Conservation (phyloP, 1,284 basidiomycete genomes). For the Exobasidium cylindrosporum region DNA sequence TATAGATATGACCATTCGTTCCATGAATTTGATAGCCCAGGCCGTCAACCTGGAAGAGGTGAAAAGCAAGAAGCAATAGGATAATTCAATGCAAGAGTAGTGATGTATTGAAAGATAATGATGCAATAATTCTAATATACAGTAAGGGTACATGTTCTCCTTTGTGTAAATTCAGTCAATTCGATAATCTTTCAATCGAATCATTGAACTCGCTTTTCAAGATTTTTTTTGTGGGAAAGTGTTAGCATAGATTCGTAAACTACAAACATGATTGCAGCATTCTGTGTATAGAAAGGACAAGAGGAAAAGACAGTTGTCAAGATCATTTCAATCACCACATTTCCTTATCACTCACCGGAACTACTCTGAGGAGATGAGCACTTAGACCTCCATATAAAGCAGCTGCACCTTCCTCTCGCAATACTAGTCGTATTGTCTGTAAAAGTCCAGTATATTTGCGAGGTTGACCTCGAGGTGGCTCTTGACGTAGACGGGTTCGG, state of each 20-base stretch:
- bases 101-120: not conserved
- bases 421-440: conserved; percentile 80
- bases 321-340: conserved; percentile 2
- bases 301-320: not conserved
- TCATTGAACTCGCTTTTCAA: too few relatives aligned
- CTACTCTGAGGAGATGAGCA: conserved; percentile 91
- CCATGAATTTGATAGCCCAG: not conserved
- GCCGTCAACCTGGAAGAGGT: not conserved
- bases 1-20: conserved; percentile 12
- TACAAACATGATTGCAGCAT: conserved; percentile 93
- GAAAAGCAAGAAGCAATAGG: conserved; percentile 1
- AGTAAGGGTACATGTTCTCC: too few relatives aligned
- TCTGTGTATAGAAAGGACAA: conserved; percentile 54
- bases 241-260: conserved; percentile 56
- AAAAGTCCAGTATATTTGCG: conserved; percentile 80
- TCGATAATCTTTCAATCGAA: too few relatives aligned
- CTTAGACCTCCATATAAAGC: conserved; percentile 88
- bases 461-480: conserved; percentile 61
- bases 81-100: not conserved
- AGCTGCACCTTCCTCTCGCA: conserved; percentile 81
- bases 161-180: too few relatives aligned
- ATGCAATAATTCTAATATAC: not conserved
- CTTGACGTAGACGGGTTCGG: conserved; percentile 83
- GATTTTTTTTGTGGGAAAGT: conserved; percentile 29
- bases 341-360: conserved; percentile 61